Evolutionary conservation across 2,329 filamentous ascomycete genomes (phyloP).

Genomic region (Botryotinia calthae): DNA sequence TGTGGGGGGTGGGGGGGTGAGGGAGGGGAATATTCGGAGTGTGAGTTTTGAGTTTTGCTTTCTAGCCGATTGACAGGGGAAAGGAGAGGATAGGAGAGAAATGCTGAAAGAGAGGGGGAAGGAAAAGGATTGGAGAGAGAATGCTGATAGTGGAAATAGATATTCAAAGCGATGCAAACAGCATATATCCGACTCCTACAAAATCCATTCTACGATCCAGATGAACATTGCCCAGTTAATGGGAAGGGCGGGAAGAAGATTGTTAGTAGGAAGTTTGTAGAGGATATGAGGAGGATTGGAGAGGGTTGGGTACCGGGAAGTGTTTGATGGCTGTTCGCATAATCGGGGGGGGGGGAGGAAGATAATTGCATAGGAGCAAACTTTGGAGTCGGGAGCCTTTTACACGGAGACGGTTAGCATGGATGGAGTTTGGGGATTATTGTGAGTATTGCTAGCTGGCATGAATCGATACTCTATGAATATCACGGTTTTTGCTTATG

Average conservation of each 20-base stretch:
- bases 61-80: neutral
- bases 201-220: conserved; percentile 92
- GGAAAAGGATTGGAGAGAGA: neutral
- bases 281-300: conserved; percentile 82
- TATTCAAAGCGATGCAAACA: conserved; percentile 88
- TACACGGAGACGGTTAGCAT: neutral
- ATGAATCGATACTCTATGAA: neutral
- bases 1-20: conserved; percentile 52
- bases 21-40: conserved; percentile 65
- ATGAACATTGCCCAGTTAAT: conserved; percentile 67
- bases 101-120: too few species aligned
- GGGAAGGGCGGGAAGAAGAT: conserved; percentile 66
- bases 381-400: neutral
- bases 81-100: conserved; percentile 9
- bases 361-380: neutral
- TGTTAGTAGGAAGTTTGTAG: conserved; percentile 74
- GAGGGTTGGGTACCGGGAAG: conserved; percentile 78
- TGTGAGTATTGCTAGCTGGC: neutral
- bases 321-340: neutral
- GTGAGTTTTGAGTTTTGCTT: conserved; percentile 6
- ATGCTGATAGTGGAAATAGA: conserved; percentile 44
- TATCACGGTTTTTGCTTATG: neutral
- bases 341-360: neutral
- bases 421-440: neutral
- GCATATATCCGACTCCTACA: conserved; percentile 86